phyloP scores from a whole-genome alignment of 2,329 filamentous ascomycete species.

The Fusarium sp. region DNA sequence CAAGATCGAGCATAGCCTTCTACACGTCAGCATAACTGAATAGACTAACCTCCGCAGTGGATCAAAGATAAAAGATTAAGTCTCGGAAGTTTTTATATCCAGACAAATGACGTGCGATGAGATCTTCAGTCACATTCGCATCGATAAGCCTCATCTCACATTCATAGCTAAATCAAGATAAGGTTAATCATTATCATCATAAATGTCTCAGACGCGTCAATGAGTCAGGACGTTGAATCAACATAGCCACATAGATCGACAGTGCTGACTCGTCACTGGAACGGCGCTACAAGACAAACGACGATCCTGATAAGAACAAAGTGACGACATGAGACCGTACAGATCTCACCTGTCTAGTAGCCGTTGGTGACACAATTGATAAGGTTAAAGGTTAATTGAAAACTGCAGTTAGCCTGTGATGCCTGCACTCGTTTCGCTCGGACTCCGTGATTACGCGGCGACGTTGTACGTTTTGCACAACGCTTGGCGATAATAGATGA shows the following conservation, averaged over 20 bases:
- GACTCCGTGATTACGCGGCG: slow-evolving; percentile 39
- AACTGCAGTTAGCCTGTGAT: slow-evolving; percentile 36
- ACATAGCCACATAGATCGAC: slow-evolving; percentile 34
- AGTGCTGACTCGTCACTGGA: slow-evolving; percentile 27
- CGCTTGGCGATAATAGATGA: slow-evolving; percentile 25
- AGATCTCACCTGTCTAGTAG: slow-evolving; percentile 5
- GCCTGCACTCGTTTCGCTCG: slow-evolving; percentile 17
- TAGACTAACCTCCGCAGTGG: background rate
- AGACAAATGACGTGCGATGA: background rate
- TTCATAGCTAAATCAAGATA: slow-evolving; percentile 20
- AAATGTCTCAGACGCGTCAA: slow-evolving; percentile 41
- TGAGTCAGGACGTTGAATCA: slow-evolving; percentile 11
- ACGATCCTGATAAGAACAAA: slow-evolving; percentile 36
- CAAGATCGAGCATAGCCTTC: background rate
- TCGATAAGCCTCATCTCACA: background rate
- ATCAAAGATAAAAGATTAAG: background rate
- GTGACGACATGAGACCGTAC: slow-evolving; percentile 17
- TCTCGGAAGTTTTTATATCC: background rate
- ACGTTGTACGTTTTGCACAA: slow-evolving; percentile 33
- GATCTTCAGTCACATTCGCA: background rate
- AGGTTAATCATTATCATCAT: slow-evolving; percentile 34
- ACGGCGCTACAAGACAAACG: slow-evolving; percentile 7
- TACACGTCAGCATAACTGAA: background rate
- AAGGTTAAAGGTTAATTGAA: slow-evolving; percentile 42
- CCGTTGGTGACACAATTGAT: slow-evolving; percentile 36